Evolutionary conservation across 129 eudicot genomes (phyloP).

Genomic region (Heracleum sosnowskyi): DNA sequence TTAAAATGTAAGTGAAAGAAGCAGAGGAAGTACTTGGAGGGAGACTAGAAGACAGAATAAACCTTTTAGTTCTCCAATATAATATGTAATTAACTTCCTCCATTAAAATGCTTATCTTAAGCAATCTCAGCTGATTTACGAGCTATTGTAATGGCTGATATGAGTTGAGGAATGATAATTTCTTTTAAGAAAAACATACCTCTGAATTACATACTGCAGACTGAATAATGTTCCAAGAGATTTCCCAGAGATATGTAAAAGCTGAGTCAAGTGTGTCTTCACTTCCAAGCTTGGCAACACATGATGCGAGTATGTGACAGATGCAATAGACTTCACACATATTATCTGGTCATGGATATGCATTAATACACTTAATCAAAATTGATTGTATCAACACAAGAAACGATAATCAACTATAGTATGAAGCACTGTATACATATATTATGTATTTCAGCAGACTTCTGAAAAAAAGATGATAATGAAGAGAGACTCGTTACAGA

Average conservation of each 20-base stretch:
- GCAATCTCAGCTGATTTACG: no score
- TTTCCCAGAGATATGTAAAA: constrained; percentile 52
- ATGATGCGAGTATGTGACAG: constrained; percentile 48
- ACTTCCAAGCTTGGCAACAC: constrained; percentile 38
- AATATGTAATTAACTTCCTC: not conserved
- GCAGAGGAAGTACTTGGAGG: not conserved
- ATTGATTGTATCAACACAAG: constrained; percentile 5
- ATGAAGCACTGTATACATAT: not conserved
- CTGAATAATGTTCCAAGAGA: constrained; percentile 57
- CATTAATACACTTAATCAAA: constrained; percentile 6
- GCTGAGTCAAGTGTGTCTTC: constrained; percentile 23
- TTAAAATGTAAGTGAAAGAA: constrained; percentile 8
- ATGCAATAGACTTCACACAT: constrained; percentile 59
- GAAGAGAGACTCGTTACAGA: not conserved
- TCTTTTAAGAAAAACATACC: no score
- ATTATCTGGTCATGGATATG: constrained; percentile 40
- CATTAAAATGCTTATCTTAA: not conserved
- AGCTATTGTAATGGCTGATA: no score
- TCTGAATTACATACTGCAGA: constrained; percentile 50
- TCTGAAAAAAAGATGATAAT: not conserved
- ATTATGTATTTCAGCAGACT: not conserved
- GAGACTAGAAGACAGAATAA: not conserved
- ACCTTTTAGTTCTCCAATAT: not conserved
- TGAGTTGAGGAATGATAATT: no score
- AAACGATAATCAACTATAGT: not conserved